Evolutionary conservation across 1,284 basidiomycete genomes (phyloP).

Genomic region (Irpex lacteus): DNA sequence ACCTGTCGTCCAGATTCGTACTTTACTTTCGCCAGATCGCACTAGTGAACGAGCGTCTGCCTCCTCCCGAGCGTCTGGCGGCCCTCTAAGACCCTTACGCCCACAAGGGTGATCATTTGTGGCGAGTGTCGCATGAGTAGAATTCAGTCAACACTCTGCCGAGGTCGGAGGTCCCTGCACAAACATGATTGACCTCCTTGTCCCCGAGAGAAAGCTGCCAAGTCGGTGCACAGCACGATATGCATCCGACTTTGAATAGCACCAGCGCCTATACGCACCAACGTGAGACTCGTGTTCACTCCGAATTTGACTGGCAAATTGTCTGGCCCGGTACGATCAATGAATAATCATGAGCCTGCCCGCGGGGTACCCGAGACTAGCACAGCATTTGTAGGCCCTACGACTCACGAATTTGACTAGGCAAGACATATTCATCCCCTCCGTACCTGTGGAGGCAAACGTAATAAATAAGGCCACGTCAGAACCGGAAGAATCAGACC

Average conservation of each 20-base stretch:
- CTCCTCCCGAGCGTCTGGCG: neutral
- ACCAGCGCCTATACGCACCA: neutral
- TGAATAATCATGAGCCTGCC: neutral
- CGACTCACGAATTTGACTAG: neutral
- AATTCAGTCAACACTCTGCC: neutral
- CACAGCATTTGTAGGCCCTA: neutral
- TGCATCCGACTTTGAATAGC: neutral
- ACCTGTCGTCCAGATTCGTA: slow-evolving; percentile 1
- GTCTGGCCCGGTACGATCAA: neutral
- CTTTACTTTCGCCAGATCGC: neutral
- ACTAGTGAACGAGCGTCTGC: neutral
- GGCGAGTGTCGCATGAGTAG: neutral
- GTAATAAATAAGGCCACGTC: neutral
- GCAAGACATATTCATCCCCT: neutral
- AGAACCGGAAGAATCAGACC: neutral
- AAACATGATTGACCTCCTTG: neutral
- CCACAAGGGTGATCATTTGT: neutral
- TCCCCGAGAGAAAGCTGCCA: neutral
- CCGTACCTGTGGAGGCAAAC: neutral
- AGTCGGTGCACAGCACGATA: neutral
- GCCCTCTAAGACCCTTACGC: neutral
- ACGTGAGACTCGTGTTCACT: neutral
- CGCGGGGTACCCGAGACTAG: neutral
- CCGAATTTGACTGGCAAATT: neutral
- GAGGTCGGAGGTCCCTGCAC: neutral